Evolutionary conservation across 1,284 basidiomycete species (phyloP), one percentile per base, ranked within the genome.

Genomic region (Pseudozyma tsukubaensis): DNA sequence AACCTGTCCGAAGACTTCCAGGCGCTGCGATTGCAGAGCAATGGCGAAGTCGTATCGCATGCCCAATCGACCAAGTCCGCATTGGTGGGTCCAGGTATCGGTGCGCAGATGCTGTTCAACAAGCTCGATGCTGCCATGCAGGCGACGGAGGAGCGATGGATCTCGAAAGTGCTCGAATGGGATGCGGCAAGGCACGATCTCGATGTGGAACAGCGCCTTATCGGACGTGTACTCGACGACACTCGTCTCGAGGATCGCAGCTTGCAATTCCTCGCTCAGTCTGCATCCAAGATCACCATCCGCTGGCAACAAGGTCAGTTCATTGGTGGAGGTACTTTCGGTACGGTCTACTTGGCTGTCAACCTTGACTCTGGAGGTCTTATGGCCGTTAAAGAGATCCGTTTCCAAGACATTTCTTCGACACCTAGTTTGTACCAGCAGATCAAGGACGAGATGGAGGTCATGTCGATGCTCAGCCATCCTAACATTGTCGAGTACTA

Each of bases 351-450:
- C 85, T 89, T 94, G 44, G 97, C 95, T 19, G 93, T 99, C 86
- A 99, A 99, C 84, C 89, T 99, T 63, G 97, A 99, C 84, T 92
- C 94, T 1, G 94, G 96, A 52, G 92, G 93, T 39, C 90, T 98
- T 62, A 98, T 99, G 94, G 97, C 97, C 4, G 97, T 99, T 82
- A 99, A 99, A 86, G 97, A 99, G 87, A 96, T 99, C 84, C 93
- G 95, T 65, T 97, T 97, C 85, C 94, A 97, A 84, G 97, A 99
- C 63, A 79, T 86, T n/a, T 80, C 86, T 86, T 95, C 54, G 89
- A 92, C 50, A 91, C 85, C 86, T 3, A 77, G 77, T 45, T 74
- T 86, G 13, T 85, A 95, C 86, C 90, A 93, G 72, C 94, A 97
- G 84, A 97, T 99, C 86, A 92, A 92, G 84, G 95, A 99, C 85